Base-by-base conservation (phyloP, 441 rosid species). In the Croton setiger region DNA sequence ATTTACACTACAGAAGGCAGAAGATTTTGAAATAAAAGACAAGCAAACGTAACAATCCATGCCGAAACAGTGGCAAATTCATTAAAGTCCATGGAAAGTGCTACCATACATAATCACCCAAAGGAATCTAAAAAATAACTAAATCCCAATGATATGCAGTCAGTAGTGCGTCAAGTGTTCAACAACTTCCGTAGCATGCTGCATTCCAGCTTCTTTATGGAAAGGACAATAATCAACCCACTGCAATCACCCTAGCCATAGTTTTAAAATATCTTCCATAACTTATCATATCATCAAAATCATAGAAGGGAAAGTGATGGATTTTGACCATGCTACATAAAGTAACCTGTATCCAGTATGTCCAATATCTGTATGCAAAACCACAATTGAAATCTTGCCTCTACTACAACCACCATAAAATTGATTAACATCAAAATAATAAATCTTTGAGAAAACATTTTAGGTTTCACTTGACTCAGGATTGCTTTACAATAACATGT, bases 1-100 rank as follows among this genome's bases (percentile, higher is more conserved):
- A 41, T 20, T 33, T 53, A 51, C 11, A 21, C 49, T 20, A 51
- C 21, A 49, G 52, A 53, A 37, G 49, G 10, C 33, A 23, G 31
- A 37, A 1, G 18, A n/a, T 48, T 41, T 31, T 39, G 43, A 57
- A 53, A 57, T 44, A 31, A 56, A 55, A 67, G 71, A n/a, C 35
- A 43, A 27, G 11, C 11, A 10, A 45, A 21, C 12, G 33, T 31
- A 33, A 18, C 31, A 31, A 47, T 47, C 43, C 31, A 41, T 14
- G n/a, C 8, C 6, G 17, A 44, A 21, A 48, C 14, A 4, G 68
- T 17, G 27, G 10, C 54, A 49, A 1, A 37, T 39, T 60, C 64
- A 39, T n/a, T 20, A 10, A 15, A 33, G 35, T 58, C 62, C 55
- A 5, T 9, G 7, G 10, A 39, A 39, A 9, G 43, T 39, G 43